Percentiles rank a stretch among this genome's conserved stretches.
phyloP scores from a whole-genome alignment of 352 stramenopile species.

The Heterotrichella gracilis region DNA sequence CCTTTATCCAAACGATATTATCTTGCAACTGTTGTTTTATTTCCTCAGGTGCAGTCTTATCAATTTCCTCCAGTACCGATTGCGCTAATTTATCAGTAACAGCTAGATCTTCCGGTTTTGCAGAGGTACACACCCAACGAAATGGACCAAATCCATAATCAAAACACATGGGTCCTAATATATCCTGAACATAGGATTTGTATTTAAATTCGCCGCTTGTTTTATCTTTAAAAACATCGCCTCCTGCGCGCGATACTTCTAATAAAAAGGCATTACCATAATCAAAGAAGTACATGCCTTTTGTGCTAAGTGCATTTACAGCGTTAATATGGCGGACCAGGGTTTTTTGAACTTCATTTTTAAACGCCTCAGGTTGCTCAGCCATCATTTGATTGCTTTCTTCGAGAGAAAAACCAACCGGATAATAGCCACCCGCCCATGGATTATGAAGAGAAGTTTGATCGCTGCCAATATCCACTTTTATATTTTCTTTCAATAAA shows the following conservation, averaged over 20 bases:
- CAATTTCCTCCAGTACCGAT: slow-evolving; percentile 31
- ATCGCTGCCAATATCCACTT: slow-evolving; percentile 43
- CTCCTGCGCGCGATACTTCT: slow-evolving; percentile 37
- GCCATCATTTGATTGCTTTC: slow-evolving; percentile 41
- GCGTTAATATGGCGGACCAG: slow-evolving; percentile 35
- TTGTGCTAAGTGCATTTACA: slow-evolving; percentile 35
- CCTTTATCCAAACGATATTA: slow-evolving; percentile 43
- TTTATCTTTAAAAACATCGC: slow-evolving; percentile 31
- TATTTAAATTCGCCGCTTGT: slow-evolving; percentile 38
- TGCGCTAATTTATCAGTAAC: slow-evolving; percentile 38
- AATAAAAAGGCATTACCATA: slow-evolving; percentile 53
- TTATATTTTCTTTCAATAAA: slow-evolving; percentile 31
- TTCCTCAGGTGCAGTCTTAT: slow-evolving; percentile 25
- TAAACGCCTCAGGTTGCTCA: slow-evolving; percentile 33
- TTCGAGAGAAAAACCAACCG: slow-evolving; percentile 37
- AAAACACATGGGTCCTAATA: slow-evolving; percentile 55
- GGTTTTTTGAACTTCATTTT: slow-evolving; percentile 35
- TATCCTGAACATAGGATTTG: slow-evolving; percentile 47
- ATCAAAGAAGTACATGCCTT: slow-evolving; percentile 49
- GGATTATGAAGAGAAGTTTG: slow-evolving; percentile 52
- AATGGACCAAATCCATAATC: slow-evolving; percentile 43
- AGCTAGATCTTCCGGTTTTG: slow-evolving; percentile 28
- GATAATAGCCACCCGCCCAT: slow-evolving; percentile 50
- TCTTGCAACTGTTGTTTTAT: slow-evolving; percentile 37
- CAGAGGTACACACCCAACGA: slow-evolving; percentile 43